phyloP scores from a whole-genome alignment of 139 green algal genomes.

The Micractinium sp. region DNA sequence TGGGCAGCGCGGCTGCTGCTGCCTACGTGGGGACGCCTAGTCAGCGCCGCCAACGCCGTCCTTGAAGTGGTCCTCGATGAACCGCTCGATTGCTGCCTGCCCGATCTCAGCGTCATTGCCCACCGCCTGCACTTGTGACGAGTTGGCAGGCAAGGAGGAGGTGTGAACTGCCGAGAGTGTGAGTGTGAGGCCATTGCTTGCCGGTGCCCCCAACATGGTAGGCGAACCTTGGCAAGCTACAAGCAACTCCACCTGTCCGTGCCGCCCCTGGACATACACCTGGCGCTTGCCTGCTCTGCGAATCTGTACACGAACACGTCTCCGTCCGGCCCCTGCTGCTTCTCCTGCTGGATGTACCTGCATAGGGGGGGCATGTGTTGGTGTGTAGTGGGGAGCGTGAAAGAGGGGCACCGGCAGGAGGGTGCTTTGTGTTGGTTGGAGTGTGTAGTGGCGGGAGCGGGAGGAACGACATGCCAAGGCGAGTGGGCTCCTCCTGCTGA shows the following conservation, averaged over 20 bases:
- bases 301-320: slow-evolving; percentile 24
- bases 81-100: not conserved
- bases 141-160: not conserved
- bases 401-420: too few species aligned
- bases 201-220: too few species aligned
- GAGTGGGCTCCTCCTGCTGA: too few species aligned
- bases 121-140: slow-evolving; percentile 10
- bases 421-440: not conserved
- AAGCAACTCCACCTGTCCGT: not conserved
- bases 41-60: not conserved
- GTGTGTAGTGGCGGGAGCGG: not conserved
- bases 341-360: slow-evolving; percentile 43
- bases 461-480: not conserved
- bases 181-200: not conserved
- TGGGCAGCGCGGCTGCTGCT: not conserved
- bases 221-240: too few species aligned
- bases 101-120: slow-evolving; percentile 4
- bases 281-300: slow-evolving; percentile 20
- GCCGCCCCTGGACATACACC: not conserved
- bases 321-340: slow-evolving; percentile 16
- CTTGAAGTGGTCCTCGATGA: slow-evolving; percentile 1
- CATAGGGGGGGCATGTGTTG: not conserved
- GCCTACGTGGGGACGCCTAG: not conserved
- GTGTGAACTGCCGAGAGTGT: too few species aligned
- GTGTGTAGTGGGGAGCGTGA: too few species aligned